Conservation (phyloP, 2,329 filamentous ascomycete species). For the Phyllosticta citribraziliensis region DNA sequence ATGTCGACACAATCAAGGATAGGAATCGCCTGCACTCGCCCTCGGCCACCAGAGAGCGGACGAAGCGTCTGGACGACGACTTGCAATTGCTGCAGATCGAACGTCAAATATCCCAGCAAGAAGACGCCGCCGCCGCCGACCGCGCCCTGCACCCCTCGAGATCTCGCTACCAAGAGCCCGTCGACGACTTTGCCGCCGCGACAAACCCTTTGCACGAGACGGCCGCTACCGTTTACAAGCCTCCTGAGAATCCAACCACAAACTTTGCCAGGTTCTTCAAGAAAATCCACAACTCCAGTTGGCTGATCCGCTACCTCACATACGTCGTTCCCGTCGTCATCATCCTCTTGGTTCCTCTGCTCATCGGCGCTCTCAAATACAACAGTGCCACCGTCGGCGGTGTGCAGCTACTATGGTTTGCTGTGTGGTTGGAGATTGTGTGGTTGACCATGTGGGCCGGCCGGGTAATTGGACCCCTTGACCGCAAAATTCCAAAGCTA, state of each 20-base stretch:
- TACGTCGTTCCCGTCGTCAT: conserved; percentile 59
- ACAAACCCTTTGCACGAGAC: conserved; percentile 62
- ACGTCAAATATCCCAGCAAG: conserved; percentile 43
- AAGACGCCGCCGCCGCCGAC: conserved; percentile 24
- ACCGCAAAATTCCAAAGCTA: neutral
- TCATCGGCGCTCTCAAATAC: conserved; percentile 54
- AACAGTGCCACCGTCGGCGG: conserved; percentile 58
- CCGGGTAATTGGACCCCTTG: conserved; percentile 28
- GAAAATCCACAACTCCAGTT: conserved; percentile 54
- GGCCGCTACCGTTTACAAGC: conserved; percentile 50
- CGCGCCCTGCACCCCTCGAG: conserved; percentile 42
- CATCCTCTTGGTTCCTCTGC: conserved; percentile 56
- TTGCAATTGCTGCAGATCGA: conserved; percentile 56
- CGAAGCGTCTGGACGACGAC: conserved; percentile 55
- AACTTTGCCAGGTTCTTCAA: conserved; percentile 56
- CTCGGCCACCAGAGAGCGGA: conserved; percentile 49
- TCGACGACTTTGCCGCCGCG: conserved; percentile 58
- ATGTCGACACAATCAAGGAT: conserved; percentile 35
- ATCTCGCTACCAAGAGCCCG: conserved; percentile 44
- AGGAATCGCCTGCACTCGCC: conserved; percentile 34
- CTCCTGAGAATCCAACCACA: conserved; percentile 52
- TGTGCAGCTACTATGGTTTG: conserved; percentile 79
- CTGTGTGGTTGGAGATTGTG: conserved; percentile 87
- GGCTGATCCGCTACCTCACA: conserved; percentile 58
- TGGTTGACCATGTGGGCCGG: conserved; percentile 87